These are phyloP conservation scores for Phytopythium aichiense DNA, from an alignment of 352 stramenopile genomes.

Conservation along the genomic window DNA sequence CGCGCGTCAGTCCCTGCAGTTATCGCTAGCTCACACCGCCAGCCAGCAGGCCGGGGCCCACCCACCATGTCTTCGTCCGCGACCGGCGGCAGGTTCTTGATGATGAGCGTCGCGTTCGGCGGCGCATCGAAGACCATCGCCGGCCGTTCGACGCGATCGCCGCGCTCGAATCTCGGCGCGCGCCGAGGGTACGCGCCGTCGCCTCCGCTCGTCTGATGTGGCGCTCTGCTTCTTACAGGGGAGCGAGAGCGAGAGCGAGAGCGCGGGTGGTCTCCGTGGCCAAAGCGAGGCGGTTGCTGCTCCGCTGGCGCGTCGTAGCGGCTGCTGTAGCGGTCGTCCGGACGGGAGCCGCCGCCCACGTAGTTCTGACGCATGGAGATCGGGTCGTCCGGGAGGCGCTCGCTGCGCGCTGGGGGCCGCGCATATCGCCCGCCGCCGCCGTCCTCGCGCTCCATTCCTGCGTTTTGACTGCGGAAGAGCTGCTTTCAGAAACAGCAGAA, in stretches of 20 bases:
- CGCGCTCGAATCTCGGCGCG: not conserved
- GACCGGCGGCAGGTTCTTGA: slow-evolving; percentile 45
- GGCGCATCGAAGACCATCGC: slow-evolving; percentile 14
- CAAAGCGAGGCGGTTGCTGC: too few species aligned
- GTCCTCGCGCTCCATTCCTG: not conserved
- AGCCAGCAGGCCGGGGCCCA: not conserved
- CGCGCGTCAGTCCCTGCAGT: too few species aligned
- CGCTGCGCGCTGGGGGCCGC: not conserved
- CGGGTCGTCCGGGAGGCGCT: not conserved
- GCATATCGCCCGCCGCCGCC: not conserved
- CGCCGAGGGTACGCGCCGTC: not conserved
- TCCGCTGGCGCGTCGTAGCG: not conserved
- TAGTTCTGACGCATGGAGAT: not conserved
- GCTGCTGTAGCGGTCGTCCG: not conserved
- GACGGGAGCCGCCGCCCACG: not conserved
- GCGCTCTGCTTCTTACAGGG: not conserved
- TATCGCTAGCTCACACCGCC: not conserved
- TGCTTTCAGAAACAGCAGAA: not conserved
- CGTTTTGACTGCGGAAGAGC: not conserved
- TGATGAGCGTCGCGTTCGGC: slow-evolving; percentile 59
- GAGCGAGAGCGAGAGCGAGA: slow-evolving; percentile 1
- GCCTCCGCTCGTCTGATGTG: not conserved
- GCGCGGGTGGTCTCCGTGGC: not conserved
- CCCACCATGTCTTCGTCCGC: slow-evolving; percentile 72
- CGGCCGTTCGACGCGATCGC: not conserved